A percentile compares a stretch with the other conserved stretches of the same genome.
Conservation (phyloP, 2,329 filamentous ascomycete species). For the Cercospora brassicicola region DNA sequence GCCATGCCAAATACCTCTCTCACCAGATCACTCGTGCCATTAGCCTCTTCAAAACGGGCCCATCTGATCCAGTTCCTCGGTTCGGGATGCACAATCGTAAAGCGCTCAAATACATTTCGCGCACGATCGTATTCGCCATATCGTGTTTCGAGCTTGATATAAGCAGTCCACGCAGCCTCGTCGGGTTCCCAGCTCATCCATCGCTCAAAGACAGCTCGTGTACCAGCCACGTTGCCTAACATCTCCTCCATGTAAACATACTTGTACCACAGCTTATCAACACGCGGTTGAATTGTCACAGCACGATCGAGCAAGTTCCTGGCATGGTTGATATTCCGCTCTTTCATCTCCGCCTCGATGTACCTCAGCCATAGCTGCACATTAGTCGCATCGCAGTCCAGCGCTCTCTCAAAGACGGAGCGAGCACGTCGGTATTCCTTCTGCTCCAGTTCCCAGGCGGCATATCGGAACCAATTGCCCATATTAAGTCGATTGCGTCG, state of each 20-base stretch:
- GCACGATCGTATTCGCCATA: conserved; percentile 90
- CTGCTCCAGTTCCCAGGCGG: conserved; percentile 95
- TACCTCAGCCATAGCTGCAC: conserved; percentile 89
- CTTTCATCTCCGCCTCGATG: conserved; percentile 95
- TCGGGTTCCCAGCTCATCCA: conserved; percentile 99
- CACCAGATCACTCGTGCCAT: conserved; percentile 85
- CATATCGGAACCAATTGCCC: conserved; percentile 99
- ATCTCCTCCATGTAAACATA: conserved; percentile 99
- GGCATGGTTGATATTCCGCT: conserved; percentile 92
- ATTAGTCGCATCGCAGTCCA: conserved; percentile 87
- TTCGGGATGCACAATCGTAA: conserved; percentile 90
- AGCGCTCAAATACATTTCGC: conserved; percentile 84
- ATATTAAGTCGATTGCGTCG: conserved; percentile 91
- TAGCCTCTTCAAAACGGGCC: conserved; percentile 95
- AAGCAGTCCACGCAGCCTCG: conserved; percentile 90
- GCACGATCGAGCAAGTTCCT: conserved; percentile 91
- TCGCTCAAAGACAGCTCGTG: conserved; percentile 89
- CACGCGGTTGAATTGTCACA: conserved; percentile 83
- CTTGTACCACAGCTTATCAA: conserved; percentile 99
- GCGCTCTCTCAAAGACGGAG: conserved; percentile 88
- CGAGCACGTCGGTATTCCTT: conserved; percentile 92
- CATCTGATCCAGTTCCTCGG: conserved; percentile 98
- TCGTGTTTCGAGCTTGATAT: conserved; percentile 95
- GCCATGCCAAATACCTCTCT: conserved; percentile 87
- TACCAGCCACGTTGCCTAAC: conserved; percentile 88